Base-by-base conservation (phyloP, 1,139 yeast genomes). In the Lodderomyces parapsilosis region DNA sequence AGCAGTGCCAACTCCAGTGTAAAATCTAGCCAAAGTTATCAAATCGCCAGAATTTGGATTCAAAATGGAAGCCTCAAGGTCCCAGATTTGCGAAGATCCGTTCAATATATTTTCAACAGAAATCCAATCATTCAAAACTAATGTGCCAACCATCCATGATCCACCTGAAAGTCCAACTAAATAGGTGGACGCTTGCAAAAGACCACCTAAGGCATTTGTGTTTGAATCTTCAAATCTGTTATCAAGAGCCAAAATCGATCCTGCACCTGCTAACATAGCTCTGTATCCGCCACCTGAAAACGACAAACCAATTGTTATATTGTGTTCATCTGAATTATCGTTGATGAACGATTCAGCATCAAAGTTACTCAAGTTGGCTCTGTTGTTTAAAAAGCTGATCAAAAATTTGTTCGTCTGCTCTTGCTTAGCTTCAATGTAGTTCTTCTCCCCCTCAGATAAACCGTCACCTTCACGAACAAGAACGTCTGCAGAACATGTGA, bases 231-330 rank as follows among this genome's bases (percentile, higher is more conserved):
- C 47, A 39, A 53, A 64, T 27, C 76, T 47, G 40, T 53, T 56
- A 46, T 71, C 77, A 3, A 69, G 54, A 1, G 67, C 73, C 37
- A 67, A 51, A 8, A 70, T 40, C 43, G 68, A 63, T 1, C 77
- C 77, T 0, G 75, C 76, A 4, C 76, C 77, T 22, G 54, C 49
- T 34, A 71, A 56, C 76, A 71, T 69, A 36, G 77, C 74, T 41
- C 77, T 57, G 49, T 68, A 71, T 1, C 76, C 76, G 25, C 77
- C 76, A 1, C 77, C 77, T 45, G 71, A 64, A 46, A 69, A 70
- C 0, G 76, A 71, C 41, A 71, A 52, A 0, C 74, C 76, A 33
- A 71, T 64, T 27, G 72, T 54, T 40, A 71, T 68, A 45, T 69
- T 68, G 46, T 62, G 66, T 8, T 47, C 35, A 2, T 54, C 44